These are phyloP conservation scores for Kwoniella shivajii DNA, from an alignment of 1,284 basidiomycete species.

Conservation along the genomic window DNA sequence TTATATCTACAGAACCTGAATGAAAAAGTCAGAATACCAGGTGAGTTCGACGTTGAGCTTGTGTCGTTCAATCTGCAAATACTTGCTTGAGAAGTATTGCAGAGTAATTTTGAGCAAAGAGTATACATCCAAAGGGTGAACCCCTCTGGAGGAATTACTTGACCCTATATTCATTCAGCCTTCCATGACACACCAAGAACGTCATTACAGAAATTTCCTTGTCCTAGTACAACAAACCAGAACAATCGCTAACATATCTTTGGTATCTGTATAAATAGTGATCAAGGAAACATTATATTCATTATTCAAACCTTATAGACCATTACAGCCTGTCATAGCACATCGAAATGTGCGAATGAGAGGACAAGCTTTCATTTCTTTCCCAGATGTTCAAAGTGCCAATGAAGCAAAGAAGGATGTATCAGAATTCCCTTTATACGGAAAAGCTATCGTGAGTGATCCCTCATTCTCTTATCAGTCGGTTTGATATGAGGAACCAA, in stretches of 20 bases:
- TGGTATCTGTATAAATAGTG: no score
- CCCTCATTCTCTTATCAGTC: background rate
- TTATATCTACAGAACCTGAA: slow-evolving; percentile 97
- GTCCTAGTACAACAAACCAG: no score
- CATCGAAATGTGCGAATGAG: slow-evolving; percentile 94
- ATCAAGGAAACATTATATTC: slow-evolving; percentile 85
- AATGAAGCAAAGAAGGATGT: slow-evolving; percentile 89
- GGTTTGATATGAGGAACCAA: background rate
- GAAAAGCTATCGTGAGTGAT: slow-evolving; percentile 83
- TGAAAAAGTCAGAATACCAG: slow-evolving; percentile 88
- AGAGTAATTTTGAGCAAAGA: background rate
- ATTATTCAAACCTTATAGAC: slow-evolving; percentile 91
- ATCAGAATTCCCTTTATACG: slow-evolving; percentile 90
- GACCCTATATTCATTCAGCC: no score
- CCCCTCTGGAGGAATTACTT: no score
- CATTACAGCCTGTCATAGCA: slow-evolving; percentile 87
- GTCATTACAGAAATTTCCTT: no score
- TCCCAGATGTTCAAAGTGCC: slow-evolving; percentile 76
- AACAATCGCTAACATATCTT: no score
- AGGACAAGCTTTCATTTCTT: slow-evolving; percentile 96
- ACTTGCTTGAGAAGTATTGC: background rate
- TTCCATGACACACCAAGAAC: no score
- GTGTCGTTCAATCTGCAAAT: background rate
- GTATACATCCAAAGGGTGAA: background rate
- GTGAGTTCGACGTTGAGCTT: slow-evolving; percentile 55